Percentiles rank a stretch among this genome's conserved stretches.
phyloP scores from a whole-genome alignment of 768 basidiomycete genomes.

The Coprinopsis marcescibilis region DNA sequence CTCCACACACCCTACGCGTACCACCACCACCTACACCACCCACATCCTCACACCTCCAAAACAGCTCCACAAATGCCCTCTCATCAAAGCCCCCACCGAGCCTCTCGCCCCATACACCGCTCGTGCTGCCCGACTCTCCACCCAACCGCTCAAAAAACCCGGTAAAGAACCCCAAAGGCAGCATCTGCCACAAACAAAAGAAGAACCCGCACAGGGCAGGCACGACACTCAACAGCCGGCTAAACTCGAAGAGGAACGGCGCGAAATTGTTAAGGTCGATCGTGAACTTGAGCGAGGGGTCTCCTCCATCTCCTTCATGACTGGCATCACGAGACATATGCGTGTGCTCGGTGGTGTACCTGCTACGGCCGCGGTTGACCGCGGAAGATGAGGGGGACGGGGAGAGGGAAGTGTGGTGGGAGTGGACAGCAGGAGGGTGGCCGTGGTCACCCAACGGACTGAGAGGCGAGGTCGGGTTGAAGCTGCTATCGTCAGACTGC shows the following conservation, averaged over 20 bases:
- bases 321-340: no score
- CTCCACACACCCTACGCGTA: slow-evolving; percentile 19
- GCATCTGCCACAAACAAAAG: slow-evolving; percentile 53
- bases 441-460: background rate
- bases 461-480: no score
- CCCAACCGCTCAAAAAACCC: no score
- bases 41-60: slow-evolving; percentile 2
- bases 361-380: no score
- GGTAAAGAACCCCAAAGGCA: no score
- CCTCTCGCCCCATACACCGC: no score
- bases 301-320: slow-evolving; percentile 45
- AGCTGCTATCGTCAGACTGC: no score
- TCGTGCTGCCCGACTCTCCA: background rate
- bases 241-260: slow-evolving; percentile 63
- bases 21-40: slow-evolving; percentile 11
- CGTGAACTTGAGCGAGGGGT: slow-evolving; percentile 20
- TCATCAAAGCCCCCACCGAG: background rate
- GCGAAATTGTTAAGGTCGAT: slow-evolving; percentile 36
- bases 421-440: slow-evolving; percentile 32
- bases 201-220: slow-evolving; percentile 65
- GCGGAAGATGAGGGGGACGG: no score
- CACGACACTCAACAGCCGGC: slow-evolving; percentile 64
- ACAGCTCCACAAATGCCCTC: background rate
- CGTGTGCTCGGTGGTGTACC: no score
- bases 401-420: no score